Conservation (phyloP, 768 basidiomycete genomes). For the Postia placenta region DNA sequence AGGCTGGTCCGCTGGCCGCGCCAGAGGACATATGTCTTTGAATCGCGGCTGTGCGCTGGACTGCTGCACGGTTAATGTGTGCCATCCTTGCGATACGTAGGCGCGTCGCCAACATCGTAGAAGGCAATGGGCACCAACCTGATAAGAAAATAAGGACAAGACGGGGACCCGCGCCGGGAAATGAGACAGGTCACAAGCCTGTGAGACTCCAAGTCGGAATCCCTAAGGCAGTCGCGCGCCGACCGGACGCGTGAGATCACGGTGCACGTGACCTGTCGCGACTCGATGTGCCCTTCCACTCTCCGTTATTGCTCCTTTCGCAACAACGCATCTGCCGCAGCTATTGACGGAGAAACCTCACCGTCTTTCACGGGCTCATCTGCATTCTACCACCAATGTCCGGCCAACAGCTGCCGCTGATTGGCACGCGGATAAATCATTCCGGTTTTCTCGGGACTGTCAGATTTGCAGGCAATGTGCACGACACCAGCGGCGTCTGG, state of each 20-base stretch:
- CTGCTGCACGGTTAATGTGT: slow-evolving; percentile 13
- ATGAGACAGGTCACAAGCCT: not conserved
- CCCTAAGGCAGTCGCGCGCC: no score
- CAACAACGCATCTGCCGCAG: no score
- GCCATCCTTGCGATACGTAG: slow-evolving; percentile 18
- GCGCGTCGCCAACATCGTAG: slow-evolving; percentile 19
- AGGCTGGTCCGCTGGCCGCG: slow-evolving; percentile 5
- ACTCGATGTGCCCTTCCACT: no score
- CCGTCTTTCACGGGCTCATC: not conserved
- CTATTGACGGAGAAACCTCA: no score
- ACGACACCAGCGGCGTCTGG: slow-evolving; percentile 66
- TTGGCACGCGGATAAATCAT: slow-evolving; percentile 52
- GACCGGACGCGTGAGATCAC: no score
- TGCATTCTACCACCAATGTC: slow-evolving; percentile 2
- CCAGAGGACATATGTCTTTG: slow-evolving; percentile 21
- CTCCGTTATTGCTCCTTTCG: no score
- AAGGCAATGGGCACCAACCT: not conserved
- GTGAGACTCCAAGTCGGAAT: no score
- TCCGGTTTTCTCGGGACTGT: slow-evolving; percentile 61
- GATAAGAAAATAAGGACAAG: not conserved
- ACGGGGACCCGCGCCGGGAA: not conserved
- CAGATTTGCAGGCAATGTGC: slow-evolving; percentile 59
- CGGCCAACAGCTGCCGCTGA: slow-evolving; percentile 21
- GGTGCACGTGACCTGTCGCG: no score
- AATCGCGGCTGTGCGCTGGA: slow-evolving; percentile 20